Evolutionary conservation across 2,329 filamentous ascomycete genomes (phyloP), one percentile per base, ranked within the genome.

Genomic region (Botryosphaeria dothidea): DNA sequence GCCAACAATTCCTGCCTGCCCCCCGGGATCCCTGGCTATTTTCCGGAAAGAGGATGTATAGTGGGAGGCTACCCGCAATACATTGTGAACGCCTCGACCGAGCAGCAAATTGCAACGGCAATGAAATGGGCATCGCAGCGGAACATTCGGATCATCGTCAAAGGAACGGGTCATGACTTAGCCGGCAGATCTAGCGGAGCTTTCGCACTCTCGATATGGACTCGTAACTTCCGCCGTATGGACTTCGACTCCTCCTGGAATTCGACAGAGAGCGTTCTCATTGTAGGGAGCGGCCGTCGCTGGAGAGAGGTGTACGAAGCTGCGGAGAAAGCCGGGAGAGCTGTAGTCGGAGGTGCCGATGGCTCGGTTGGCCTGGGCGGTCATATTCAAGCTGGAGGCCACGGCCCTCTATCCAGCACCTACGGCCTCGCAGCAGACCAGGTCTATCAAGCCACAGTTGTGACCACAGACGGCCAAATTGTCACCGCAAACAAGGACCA

Each of bases 391-490:
- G 73, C 73, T 21, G 74, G 72, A 25, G 75, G 75, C 15, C 73
- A 76, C 48, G 69, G 34, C 65, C 68, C 36, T 29, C 43, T 41
- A 23, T 23, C 25, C 31, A 38, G 23, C 13, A 34, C 25, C 13
- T 68, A 66, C 49, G 69, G 69, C 13, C 64, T 71, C 71, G n/a
- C 69, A 75, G 69, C 74, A 3, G 79, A 81, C 49, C 75, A 79
- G 65, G 74, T 74, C 2, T 69, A 79, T 3, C 73, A 77, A 41
- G 73, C 74, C 56, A 67, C 69, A 3, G 67, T 78, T 23, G 74
- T 79, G 5, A 77, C 73, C 1, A 73, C 78, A 6, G 69, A 74
- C 64, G 78, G 76, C 4, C 67, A 70, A 6, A 68, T 74, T 21
- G 56, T 75, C 4, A 70, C 67, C 0, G 77, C 74, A 1, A 79